Percentiles rank a stretch among this genome's conserved stretches.
These are phyloP conservation scores for Starmerella cellae DNA, from an alignment of 805 yeast genomes.

Conservation along the genomic window DNA sequence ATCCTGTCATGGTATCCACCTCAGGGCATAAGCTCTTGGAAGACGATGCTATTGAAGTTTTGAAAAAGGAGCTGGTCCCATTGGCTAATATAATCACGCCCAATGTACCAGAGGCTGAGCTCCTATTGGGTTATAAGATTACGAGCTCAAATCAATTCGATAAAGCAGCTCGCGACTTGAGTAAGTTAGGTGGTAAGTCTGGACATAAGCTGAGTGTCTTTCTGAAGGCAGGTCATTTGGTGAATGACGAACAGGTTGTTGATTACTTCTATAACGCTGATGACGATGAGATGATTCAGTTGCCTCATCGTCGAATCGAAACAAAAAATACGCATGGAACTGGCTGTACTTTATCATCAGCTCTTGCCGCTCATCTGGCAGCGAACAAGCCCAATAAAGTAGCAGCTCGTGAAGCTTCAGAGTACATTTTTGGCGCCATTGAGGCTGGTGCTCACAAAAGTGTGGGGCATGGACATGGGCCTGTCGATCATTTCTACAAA, in stretches of 20 bases:
- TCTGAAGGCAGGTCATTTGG: constrained; percentile 73
- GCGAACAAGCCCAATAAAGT: constrained; percentile 34
- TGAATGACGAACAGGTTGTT: constrained; percentile 11
- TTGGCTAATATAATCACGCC: constrained; percentile 59
- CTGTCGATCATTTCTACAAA: constrained; percentile 49
- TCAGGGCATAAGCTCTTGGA: constrained; percentile 53
- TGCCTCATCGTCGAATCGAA: constrained; percentile 36
- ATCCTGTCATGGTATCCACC: constrained; percentile 76
- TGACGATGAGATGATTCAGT: constrained; percentile 37
- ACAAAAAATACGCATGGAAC: constrained; percentile 70
- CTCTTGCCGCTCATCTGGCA: constrained; percentile 67
- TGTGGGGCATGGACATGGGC: constrained; percentile 45
- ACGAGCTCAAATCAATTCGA: constrained; percentile 11
- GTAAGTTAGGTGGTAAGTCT: constrained; percentile 6
- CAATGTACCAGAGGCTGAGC: constrained; percentile 52
- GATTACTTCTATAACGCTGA: constrained; percentile 21
- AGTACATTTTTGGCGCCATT: constrained; percentile 53
- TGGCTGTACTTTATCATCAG: constrained; percentile 75
- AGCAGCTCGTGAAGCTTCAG: constrained; percentile 45
- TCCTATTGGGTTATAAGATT: constrained; percentile 14
- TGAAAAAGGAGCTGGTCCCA: constrained; percentile 36
- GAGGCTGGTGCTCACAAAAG: constrained; percentile 34
- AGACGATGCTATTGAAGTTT: constrained; percentile 33
- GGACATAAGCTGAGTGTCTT: constrained; percentile 31
- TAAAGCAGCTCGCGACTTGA: constrained; percentile 20